Evolutionary conservation across 2,329 filamentous ascomycete species (phyloP).

Genomic region (Orbilia brochopaga): DNA sequence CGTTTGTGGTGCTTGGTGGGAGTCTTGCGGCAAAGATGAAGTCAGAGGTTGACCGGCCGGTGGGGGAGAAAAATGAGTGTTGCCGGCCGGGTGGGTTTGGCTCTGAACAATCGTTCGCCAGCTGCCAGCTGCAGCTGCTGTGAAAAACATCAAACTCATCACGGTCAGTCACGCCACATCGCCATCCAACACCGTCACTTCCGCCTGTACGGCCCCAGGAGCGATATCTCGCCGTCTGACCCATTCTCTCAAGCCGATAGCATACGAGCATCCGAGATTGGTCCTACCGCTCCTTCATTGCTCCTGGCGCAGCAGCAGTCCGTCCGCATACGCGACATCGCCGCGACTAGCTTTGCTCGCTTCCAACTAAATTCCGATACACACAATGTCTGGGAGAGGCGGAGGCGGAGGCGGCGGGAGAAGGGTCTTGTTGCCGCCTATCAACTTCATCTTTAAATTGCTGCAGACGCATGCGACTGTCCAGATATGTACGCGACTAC

Average conservation of each 20-base stretch:
- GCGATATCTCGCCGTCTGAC: background rate
- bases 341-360: background rate
- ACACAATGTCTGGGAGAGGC: slow-evolving; percentile 46
- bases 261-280: background rate
- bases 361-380: background rate
- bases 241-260: background rate
- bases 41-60: slow-evolving; percentile 42
- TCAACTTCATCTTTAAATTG: slow-evolving; percentile 94
- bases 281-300: background rate
- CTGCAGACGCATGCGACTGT: slow-evolving; percentile 80
- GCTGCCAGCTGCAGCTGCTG: no score
- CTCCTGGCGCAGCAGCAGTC: background rate
- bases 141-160: slow-evolving; percentile 4
- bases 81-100: slow-evolving; percentile 2
- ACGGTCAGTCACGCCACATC: background rate
- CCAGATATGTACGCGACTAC: slow-evolving; percentile 70
- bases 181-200: background rate
- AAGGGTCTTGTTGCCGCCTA: slow-evolving; percentile 75
- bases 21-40: slow-evolving; percentile 34
- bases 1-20: slow-evolving; percentile 10
- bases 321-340: slow-evolving; percentile 3
- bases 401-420: slow-evolving; percentile 64
- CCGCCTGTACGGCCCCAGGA: background rate
- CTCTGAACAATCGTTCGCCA: background rate
- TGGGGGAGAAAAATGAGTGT: slow-evolving; percentile 17